These are phyloP conservation scores for Termitomyces sp. DNA, from an alignment of 768 basidiomycete genomes.

Conservation along the genomic window DNA sequence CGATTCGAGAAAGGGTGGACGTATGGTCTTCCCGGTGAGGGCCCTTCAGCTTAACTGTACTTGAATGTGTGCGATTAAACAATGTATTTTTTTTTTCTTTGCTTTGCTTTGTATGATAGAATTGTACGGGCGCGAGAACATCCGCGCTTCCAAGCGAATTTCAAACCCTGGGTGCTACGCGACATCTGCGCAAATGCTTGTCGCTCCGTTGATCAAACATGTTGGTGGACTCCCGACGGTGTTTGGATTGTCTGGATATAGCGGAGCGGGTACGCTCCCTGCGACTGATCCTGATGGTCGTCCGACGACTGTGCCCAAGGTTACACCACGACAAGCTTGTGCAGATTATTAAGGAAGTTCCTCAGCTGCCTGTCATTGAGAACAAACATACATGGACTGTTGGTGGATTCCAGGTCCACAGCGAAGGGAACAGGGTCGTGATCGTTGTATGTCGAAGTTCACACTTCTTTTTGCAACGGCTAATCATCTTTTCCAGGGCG, in stretches of 20 bases:
- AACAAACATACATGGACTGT: too few relatives aligned
- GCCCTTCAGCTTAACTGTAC: conserved; percentile 37
- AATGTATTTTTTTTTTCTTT: conserved; percentile 29
- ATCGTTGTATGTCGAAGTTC: too few relatives aligned
- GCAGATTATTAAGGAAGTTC: conserved; percentile 62
- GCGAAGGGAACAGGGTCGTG: too few relatives aligned
- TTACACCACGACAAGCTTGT: conserved; percentile 76
- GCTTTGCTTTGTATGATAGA: conserved; percentile 49
- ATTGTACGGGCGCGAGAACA: conserved; percentile 71
- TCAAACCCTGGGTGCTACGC: conserved; percentile 99
- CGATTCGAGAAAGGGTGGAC: conserved; percentile 95
- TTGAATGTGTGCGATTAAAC: conserved; percentile 17
- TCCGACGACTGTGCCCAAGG: conserved; percentile 77
- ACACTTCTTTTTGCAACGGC: too few relatives aligned
- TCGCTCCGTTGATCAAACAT: conserved; percentile 83
- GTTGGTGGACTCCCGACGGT: conserved; percentile 73
- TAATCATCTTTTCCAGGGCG: too few relatives aligned
- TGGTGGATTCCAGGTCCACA: too few relatives aligned
- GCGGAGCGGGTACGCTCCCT: conserved; percentile 87
- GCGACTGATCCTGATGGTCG: conserved; percentile 65
- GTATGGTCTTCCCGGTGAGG: conserved; percentile 98
- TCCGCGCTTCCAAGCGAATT: conserved; percentile 77
- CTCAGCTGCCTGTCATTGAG: conserved; percentile 71
- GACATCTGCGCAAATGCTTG: conserved; percentile 86
- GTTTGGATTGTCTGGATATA: conserved; percentile 92